Percentiles rank a stretch among this genome's conserved stretches.
Evolutionary conservation across 78 protist genomes (phyloP).

Genomic region (Polysphondylium violaceum): DNA sequence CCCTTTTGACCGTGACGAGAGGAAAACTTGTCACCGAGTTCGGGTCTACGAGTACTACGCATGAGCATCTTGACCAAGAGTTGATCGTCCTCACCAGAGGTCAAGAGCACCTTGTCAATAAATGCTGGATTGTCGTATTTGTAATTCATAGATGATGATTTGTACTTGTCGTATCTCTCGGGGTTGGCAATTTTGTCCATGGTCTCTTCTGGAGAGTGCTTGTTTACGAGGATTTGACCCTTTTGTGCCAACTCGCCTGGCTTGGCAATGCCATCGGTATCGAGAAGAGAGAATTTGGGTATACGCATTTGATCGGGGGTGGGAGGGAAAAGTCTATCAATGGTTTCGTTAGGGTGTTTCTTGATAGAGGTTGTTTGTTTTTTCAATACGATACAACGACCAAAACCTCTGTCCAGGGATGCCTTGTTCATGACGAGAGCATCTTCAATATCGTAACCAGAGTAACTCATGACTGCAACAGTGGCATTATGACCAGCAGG

Average conservation of each 20-base stretch:
- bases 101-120: constrained; percentile 94
- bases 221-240: constrained; percentile 92
- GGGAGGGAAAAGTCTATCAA: constrained; percentile 27
- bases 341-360: constrained; percentile 69
- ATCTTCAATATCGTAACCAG: constrained; percentile 99
- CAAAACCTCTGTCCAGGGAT: constrained; percentile 98
- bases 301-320: constrained; percentile 37
- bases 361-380: constrained; percentile 77
- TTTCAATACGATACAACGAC: constrained; percentile 95
- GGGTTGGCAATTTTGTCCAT: constrained; percentile 1
- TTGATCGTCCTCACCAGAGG: constrained; percentile 87
- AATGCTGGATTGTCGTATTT: constrained; percentile 90
- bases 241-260: constrained; percentile 85
- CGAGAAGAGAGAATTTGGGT: constrained; percentile 76
- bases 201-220: constrained; percentile 78
- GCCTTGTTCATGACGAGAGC: constrained; percentile 98
- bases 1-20: constrained; percentile 99
- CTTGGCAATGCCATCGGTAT: constrained; percentile 94
- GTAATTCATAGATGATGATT: constrained; percentile 84
- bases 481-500: constrained; percentile 99
- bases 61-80: constrained; percentile 89
- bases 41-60: constrained; percentile 96
- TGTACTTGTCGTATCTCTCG: constrained; percentile 75
- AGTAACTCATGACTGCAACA: constrained; percentile 98
- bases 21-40: constrained; percentile 99